A percentile compares a stretch with the other conserved stretches of the same genome.
Conservation (phyloP, 2,329 filamentous ascomycete genomes). For the Pseudogymnoascus sp. region DNA sequence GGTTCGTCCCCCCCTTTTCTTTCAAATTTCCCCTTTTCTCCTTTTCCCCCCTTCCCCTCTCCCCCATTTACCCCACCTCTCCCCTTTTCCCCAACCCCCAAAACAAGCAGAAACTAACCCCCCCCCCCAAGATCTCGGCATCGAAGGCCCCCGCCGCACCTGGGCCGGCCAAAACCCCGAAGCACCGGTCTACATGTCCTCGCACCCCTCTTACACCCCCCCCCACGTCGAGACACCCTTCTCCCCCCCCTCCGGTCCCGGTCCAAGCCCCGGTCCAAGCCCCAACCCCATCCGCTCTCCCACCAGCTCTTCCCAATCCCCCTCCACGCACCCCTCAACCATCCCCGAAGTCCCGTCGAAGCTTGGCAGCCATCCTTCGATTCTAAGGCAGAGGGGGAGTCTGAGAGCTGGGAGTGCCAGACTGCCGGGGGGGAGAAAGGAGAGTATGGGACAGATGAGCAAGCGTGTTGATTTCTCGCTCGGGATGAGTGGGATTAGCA, state of each 20-base stretch:
- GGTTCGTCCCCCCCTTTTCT: background rate
- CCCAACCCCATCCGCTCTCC: background rate
- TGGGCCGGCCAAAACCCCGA: conserved; percentile 25
- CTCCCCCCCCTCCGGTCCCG: conserved; percentile 5
- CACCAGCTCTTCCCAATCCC: conserved; percentile 16
- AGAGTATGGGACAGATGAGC: conserved; percentile 49
- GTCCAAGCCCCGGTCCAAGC: too few species aligned
- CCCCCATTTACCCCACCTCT: background rate
- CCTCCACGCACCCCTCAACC: conserved; percentile 15
- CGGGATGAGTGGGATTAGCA: conserved; percentile 53
- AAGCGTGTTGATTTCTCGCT: conserved; percentile 64
- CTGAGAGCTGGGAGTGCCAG: conserved; percentile 38
- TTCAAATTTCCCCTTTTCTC: background rate
- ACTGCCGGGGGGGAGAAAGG: conserved; percentile 29
- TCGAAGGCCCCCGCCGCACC: conserved; percentile 29
- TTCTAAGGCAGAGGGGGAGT: conserved; percentile 43
- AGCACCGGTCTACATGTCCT: conserved; percentile 16
- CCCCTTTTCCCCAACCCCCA: background rate
- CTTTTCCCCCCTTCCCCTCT: background rate
- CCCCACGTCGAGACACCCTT: background rate
- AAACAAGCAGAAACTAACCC: background rate
- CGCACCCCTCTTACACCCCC: background rate
- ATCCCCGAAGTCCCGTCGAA: conserved; percentile 13
- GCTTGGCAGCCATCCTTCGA: conserved; percentile 36
- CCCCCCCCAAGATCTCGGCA: conserved; percentile 21